These are phyloP conservation scores for Polyporus arcularius DNA, from an alignment of 768 basidiomycete species.

Conservation along the genomic window DNA sequence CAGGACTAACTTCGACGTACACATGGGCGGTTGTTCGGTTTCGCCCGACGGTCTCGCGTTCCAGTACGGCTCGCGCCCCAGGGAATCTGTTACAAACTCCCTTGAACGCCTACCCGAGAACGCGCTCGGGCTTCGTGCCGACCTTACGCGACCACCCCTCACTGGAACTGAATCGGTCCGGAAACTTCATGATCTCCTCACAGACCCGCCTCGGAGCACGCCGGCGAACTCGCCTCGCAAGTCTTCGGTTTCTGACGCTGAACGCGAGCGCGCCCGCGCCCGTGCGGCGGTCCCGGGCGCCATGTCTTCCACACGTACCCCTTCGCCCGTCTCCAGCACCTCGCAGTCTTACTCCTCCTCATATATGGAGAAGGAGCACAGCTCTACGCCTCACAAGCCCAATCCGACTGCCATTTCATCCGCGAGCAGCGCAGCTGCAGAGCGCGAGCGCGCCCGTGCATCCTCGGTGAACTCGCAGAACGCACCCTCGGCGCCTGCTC, in stretches of 20 bases:
- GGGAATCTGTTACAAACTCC: slow-evolving; percentile 11
- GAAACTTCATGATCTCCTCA: slow-evolving; percentile 21
- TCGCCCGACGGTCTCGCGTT: slow-evolving; percentile 20
- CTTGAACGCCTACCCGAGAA: slow-evolving; percentile 12
- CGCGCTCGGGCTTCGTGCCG: slow-evolving; percentile 14
- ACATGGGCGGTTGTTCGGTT: slow-evolving; percentile 30
- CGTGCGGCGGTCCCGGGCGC: slow-evolving; percentile 9
- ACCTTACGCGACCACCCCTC: slow-evolving; percentile 4
- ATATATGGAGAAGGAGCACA: slow-evolving; percentile 5
- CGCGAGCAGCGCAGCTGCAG: slow-evolving; percentile 20
- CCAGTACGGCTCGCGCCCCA: slow-evolving; percentile 19
- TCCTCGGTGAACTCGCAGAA: slow-evolving; percentile 14
- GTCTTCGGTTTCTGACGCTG: slow-evolving; percentile 4
- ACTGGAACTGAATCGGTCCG: slow-evolving; percentile 2
- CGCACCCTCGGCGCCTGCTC: slow-evolving; percentile 4
- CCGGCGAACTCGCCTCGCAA: slow-evolving; percentile 5
- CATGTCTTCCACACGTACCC: slow-evolving; percentile 17
- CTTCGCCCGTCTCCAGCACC: slow-evolving; percentile 20
- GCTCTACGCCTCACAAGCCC: slow-evolving; percentile 1
- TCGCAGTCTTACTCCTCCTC: slow-evolving; percentile 6
- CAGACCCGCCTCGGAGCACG: slow-evolving; percentile 4
- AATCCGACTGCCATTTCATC: slow-evolving; percentile 9
- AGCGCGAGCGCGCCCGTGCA: slow-evolving; percentile 23
- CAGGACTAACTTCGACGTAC: slow-evolving; percentile 26
- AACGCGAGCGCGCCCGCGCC: background rate